A percentile compares a stretch with the other conserved stretches of the same genome.
These are phyloP conservation scores for Leucoagaricus sp. DNA, from an alignment of 1,284 basidiomycete species.

Conservation along the genomic window DNA sequence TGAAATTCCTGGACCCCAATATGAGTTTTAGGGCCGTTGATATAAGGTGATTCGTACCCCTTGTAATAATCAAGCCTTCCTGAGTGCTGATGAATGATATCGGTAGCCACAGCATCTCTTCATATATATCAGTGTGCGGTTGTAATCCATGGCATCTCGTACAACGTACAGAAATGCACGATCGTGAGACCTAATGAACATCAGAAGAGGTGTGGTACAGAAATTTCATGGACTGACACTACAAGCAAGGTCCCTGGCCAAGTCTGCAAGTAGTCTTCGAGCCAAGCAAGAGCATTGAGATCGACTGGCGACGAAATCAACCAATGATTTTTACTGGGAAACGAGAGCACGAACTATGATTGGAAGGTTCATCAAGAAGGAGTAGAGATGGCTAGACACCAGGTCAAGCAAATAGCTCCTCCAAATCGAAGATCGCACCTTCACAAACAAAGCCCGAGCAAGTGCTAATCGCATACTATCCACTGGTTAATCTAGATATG, in stretches of 20 bases:
- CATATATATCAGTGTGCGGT: neutral
- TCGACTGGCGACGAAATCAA: conserved; percentile 47
- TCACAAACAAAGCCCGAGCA: conserved; percentile 92
- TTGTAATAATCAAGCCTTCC: conserved; percentile 94
- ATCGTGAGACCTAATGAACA: conserved; percentile 81
- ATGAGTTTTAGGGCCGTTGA: neutral
- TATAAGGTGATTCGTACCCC: conserved; percentile 47
- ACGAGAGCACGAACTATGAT: conserved; percentile 71
- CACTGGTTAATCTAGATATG: neutral
- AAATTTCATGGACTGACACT: conserved; percentile 57
- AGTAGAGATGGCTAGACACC: conserved; percentile 66
- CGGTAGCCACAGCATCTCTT: conserved; percentile 92
- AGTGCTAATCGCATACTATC: conserved; percentile 81
- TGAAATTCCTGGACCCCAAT: conserved; percentile 77
- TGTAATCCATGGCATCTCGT: neutral
- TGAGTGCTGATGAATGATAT: conserved; percentile 97
- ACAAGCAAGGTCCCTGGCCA: conserved; percentile 95
- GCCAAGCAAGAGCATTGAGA: conserved; percentile 82
- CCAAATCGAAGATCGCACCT: conserved; percentile 47
- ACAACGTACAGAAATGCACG: conserved; percentile 85
- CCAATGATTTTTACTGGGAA: neutral
- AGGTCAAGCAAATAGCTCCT: conserved; percentile 6
- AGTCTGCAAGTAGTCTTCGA: conserved; percentile 96
- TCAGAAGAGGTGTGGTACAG: neutral
- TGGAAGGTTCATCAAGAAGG: conserved; percentile 96